Base-by-base conservation (phyloP, 306 rosid species). In the Cucurbita moschata region DNA sequence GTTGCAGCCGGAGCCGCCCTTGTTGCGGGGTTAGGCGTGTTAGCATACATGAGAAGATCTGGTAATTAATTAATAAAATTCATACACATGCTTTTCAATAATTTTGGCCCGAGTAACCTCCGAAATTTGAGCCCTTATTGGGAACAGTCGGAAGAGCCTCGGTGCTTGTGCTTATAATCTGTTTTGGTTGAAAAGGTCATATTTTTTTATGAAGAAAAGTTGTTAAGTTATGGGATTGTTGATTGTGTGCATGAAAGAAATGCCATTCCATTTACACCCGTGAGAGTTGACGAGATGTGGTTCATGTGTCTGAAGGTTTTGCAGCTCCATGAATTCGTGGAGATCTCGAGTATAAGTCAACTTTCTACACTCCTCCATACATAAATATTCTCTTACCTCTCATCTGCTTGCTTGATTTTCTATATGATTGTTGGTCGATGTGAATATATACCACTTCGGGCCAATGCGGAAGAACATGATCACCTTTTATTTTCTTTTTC, bases 1-100 rank as follows among this genome's bases (percentile, higher is more conserved):
- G 82, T 71, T 53, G 92, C 96, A 53, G 96, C 91, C 30, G 96
- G 96, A 76, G 93, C 96, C 44, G 90, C 88, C 16, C 77, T 95
- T 4, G 79, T 86, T 55, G 91, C 87, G 39, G 96, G 86, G 47
- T 77, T 91, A 11, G 86, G 96, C 68, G 73, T 95, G 40, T 80
- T 86, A 66, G 86, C 86, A 7, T 86, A 78, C 81, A 64, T 87
- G 85, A 88, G 69, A 76, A 78, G 88, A 78, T 75, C 75, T 39
- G 73, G 82, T 30, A 72, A 78, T 56, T 86, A 73, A 81, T 21
- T 7, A 44, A 47, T 26, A 8, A 21, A 21, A 12, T 52, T 7
- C 53, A 61, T 56, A 74, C 73, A 43, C 53, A 12, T 42, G 23
- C 7, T 62, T 30, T 57, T n/a, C 13, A 73, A 58, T 58, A 11